Evolutionary conservation across 2,329 filamentous ascomycete genomes (phyloP), one percentile per base, ranked within the genome.

Genomic region (Sporothrix brasiliensis): DNA sequence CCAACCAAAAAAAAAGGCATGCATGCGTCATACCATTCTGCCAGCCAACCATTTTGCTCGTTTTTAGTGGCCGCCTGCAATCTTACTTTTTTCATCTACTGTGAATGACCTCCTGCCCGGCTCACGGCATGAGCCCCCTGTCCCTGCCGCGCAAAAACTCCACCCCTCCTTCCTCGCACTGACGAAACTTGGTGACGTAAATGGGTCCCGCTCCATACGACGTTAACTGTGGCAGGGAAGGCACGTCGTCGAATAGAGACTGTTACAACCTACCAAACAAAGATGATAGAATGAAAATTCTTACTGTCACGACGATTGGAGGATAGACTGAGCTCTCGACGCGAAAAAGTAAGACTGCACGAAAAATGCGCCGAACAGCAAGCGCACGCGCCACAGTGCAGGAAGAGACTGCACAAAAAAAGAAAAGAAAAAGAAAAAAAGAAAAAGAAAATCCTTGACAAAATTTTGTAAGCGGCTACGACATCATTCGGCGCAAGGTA

Each of bases 351-450:
- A 44, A 61, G 58, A 61, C 5, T 16, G 11, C 16, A 41, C 16
- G 56, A 41, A 60, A 60, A 60, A 41, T 30, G 4, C n/a, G 56
- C n/a, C 56, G 39, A 9, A 63, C n/a, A 34, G 34, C 7, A 34
- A 6, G 34, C 34, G 58, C 58, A 63, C 39, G 39, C 44, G 58
- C 58, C 39, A 63, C 58, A 41, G 10, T 27, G 39, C 58, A 63
- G 56, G 10, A 41, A 5, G 34, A 34, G 7, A 34, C 4, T 34
- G 7, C 34, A 5, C 34, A 1, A 7, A 34, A 34, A 7, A 34
- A 34, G 34, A 7, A 7, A 34, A 34, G 6, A 30, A 7, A 9
- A 34, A 34, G 9, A 34, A 30, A 7, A 9, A 34, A 9, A 9
- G 7, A 34, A 34, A 34, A 34, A 34, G 34, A 34, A 34, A 34